These are phyloP conservation scores for Fusarium newnesense DNA, from an alignment of 2,329 filamentous ascomycete species.

Conservation along the genomic window DNA sequence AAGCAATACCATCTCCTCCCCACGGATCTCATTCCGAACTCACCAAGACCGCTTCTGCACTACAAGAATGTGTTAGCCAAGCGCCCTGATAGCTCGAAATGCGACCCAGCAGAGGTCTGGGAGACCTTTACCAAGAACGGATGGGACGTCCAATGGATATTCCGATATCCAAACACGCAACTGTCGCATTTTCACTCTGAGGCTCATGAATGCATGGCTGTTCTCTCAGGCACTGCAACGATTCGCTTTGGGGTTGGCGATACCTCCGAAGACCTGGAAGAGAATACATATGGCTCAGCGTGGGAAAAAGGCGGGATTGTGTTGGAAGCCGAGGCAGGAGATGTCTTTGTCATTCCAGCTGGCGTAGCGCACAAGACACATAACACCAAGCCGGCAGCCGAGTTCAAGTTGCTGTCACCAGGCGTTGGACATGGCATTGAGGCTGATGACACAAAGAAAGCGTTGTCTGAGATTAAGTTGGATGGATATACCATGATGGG, in stretches of 20 bases:
- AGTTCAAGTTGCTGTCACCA: constrained; percentile 53
- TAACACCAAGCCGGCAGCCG: constrained; percentile 50
- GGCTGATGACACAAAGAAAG: constrained; percentile 48
- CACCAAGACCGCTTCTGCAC: constrained; percentile 62
- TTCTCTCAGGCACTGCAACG: constrained; percentile 61
- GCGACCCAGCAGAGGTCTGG: constrained; percentile 52
- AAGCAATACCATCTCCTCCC: constrained; percentile 54
- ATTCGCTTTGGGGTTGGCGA: constrained; percentile 67
- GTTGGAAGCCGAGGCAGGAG: constrained; percentile 59
- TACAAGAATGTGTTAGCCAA: constrained; percentile 49
- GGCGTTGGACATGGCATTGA: constrained; percentile 53
- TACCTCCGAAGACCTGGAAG: constrained; percentile 51
- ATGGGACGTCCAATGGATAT: constrained; percentile 67
- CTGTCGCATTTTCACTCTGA: constrained; percentile 66
- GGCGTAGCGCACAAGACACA: constrained; percentile 66
- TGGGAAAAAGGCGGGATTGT: constrained; percentile 61
- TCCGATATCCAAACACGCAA: constrained; percentile 65
- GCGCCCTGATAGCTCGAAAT: background rate
- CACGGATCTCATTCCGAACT: constrained; percentile 61
- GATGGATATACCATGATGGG: constrained; percentile 55
- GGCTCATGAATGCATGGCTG: constrained; percentile 68
- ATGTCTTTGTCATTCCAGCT: constrained; percentile 68
- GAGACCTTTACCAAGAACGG: constrained; percentile 57
- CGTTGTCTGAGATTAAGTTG: constrained; percentile 51
- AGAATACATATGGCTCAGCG: constrained; percentile 51